These are phyloP conservation scores for Chaetomium fimeti DNA, from an alignment of 495 filamentous ascomycete genomes.

Conservation along the genomic window DNA sequence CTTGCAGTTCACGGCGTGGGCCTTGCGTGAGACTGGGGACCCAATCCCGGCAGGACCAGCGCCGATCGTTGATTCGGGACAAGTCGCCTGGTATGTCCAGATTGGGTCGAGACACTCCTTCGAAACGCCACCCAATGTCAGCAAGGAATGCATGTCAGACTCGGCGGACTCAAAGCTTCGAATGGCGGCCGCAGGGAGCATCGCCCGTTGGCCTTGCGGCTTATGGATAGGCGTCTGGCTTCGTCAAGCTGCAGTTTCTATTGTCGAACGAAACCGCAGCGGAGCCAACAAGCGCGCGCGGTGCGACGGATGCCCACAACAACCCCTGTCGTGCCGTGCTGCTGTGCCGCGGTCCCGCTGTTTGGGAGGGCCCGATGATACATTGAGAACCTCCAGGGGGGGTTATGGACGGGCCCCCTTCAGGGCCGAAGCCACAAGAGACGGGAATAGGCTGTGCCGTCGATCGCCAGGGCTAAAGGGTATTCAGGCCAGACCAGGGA, in stretches of 20 bases:
- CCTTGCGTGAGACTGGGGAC: too few relatives aligned
- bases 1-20: neutral
- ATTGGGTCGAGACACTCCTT: too few relatives aligned
- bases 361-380: neutral
- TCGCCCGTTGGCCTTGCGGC: too few relatives aligned
- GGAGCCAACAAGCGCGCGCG: neutral
- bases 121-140: neutral
- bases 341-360: neutral
- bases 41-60: neutral
- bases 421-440: too few relatives aligned
- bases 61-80: neutral
- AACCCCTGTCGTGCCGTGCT: neutral
- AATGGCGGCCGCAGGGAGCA: too few relatives aligned
- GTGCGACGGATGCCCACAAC: neutral
- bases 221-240: neutral
- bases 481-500: neutral
- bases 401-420: too few relatives aligned
- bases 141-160: neutral
- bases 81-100: too few relatives aligned
- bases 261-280: neutral
- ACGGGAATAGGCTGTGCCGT: conserved; percentile 1
- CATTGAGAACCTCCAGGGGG: neutral
- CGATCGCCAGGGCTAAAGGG: neutral
- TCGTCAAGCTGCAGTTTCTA: neutral
- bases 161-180: too few relatives aligned